Evolutionary conservation across 2,329 filamentous ascomycete genomes (phyloP).

Genomic region (Fusarium incarnatum): DNA sequence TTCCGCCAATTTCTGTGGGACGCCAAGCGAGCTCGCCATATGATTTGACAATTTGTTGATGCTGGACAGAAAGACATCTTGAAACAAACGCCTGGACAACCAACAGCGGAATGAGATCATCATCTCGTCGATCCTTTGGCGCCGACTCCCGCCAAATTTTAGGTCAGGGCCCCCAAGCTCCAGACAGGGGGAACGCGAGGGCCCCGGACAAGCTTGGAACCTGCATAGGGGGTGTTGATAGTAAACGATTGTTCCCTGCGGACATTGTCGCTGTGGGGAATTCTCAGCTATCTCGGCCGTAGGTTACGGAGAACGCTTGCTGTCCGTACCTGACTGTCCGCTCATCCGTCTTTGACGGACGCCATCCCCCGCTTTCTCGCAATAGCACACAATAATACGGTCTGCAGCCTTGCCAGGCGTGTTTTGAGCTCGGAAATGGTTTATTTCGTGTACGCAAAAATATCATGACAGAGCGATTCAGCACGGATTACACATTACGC

Average conservation of each 20-base stretch:
- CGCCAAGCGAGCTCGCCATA: constrained; percentile 19
- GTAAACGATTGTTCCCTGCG: constrained; percentile 25
- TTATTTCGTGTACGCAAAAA: constrained; percentile 1
- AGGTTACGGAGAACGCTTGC: constrained; percentile 36
- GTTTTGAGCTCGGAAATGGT: constrained; percentile 13
- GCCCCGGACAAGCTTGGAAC: constrained; percentile 13
- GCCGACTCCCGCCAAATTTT: constrained; percentile 47
- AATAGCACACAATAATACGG: constrained; percentile 35
- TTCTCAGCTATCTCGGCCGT: constrained; percentile 44
- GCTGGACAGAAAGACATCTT: constrained; percentile 37
- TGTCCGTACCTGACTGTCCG: constrained; percentile 29
- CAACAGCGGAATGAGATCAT: constrained; percentile 49
- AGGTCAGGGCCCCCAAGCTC: constrained; percentile 39
- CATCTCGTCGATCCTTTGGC: constrained; percentile 47
- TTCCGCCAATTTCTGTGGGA: constrained; percentile 38
- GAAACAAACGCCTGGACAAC: constrained; percentile 47
- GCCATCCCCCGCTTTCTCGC: constrained; percentile 42
- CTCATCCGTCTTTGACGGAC: constrained; percentile 29
- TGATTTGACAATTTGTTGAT: constrained; percentile 39
- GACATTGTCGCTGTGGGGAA: constrained; percentile 35
- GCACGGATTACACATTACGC: background rate
- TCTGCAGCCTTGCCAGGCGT: constrained; percentile 46
- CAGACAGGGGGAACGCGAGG: constrained; percentile 30
- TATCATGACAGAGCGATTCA: background rate
- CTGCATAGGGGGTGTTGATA: constrained; percentile 37